These are phyloP conservation scores for Ceratorhiza oryzae-sativae DNA, from an alignment of 1,284 basidiomycete genomes.

Conservation along the genomic window DNA sequence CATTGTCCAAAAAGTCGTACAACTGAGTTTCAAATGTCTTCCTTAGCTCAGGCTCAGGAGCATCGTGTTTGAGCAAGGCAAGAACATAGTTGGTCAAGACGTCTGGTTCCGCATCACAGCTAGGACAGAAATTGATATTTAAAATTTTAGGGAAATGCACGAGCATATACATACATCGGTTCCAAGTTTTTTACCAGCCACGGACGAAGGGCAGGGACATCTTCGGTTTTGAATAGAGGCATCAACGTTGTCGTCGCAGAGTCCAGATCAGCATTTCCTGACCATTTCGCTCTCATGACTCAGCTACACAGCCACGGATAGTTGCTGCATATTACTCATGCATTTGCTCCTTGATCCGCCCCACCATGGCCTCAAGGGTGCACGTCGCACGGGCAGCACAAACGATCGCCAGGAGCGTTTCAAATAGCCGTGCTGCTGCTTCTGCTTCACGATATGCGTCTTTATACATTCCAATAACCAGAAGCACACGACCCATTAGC, in stretches of 20 bases:
- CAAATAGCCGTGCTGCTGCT: neutral
- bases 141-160: conserved; percentile 21
- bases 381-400: conserved; percentile 13
- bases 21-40: conserved; percentile 80
- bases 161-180: conserved; percentile 72
- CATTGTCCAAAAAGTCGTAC: conserved; percentile 90
- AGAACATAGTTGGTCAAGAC: conserved; percentile 94
- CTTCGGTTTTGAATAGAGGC: conserved; percentile 61
- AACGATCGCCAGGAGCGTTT: neutral
- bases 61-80: conserved; percentile 91
- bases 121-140: conserved; percentile 50
- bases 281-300: neutral
- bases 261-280: conserved; percentile 15
- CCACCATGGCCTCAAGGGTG: conserved; percentile 23
- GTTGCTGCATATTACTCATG: conserved; percentile 18
- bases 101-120: conserved; percentile 95
- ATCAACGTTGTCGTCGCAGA: conserved; percentile 51
- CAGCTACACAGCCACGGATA: neutral
- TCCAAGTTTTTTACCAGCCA: conserved; percentile 87
- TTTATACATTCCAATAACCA: neutral
- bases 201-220: conserved; percentile 69
- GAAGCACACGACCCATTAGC: conserved; percentile 1
- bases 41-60: conserved; percentile 81
- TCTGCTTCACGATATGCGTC: neutral
- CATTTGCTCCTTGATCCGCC: neutral